A percentile compares a stretch with the other conserved stretches of the same genome.
These are phyloP conservation scores for Cercospora sp. DNA, from an alignment of 2,329 filamentous ascomycete species.

Conservation along the genomic window DNA sequence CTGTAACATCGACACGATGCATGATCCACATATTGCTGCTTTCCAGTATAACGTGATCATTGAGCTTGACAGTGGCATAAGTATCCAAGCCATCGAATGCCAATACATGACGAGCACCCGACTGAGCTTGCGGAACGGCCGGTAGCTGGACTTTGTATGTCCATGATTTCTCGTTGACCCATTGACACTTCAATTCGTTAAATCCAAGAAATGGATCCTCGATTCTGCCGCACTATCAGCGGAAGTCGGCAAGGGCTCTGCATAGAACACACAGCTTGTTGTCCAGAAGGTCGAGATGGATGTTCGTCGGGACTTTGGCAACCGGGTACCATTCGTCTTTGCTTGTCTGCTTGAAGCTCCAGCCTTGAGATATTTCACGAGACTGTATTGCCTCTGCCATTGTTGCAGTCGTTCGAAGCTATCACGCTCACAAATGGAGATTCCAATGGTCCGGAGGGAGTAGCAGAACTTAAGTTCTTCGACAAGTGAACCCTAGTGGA, in stretches of 20 bases:
- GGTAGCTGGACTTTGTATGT: conserved; percentile 49
- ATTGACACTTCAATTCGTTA: conserved; percentile 52
- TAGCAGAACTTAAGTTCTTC: neutral
- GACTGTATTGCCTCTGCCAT: conserved; percentile 23
- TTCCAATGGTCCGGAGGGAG: neutral
- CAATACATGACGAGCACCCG: conserved; percentile 47
- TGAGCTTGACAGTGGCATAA: conserved; percentile 59
- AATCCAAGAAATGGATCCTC: conserved; percentile 53
- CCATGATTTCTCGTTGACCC: conserved; percentile 52
- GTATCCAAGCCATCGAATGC: conserved; percentile 67
- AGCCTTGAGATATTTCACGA: conserved; percentile 43
- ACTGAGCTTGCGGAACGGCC: conserved; percentile 29
- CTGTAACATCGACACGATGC: conserved; percentile 56
- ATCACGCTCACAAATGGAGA: neutral
- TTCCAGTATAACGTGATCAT: conserved; percentile 54
- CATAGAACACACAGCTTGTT: conserved; percentile 44
- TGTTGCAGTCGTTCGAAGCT: neutral
- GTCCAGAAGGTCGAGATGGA: conserved; percentile 50
- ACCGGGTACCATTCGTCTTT: conserved; percentile 47
- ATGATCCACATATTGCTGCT: conserved; percentile 66
- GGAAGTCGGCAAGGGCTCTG: neutral
- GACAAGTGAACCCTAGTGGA: neutral
- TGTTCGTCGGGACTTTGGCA: conserved; percentile 49
- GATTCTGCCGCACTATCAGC: conserved; percentile 42
- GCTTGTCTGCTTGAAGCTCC: conserved; percentile 50